Evolutionary conservation across 768 basidiomycete species (phyloP), one percentile per base, ranked within the genome.

Genomic region (Zangia roseola): DNA sequence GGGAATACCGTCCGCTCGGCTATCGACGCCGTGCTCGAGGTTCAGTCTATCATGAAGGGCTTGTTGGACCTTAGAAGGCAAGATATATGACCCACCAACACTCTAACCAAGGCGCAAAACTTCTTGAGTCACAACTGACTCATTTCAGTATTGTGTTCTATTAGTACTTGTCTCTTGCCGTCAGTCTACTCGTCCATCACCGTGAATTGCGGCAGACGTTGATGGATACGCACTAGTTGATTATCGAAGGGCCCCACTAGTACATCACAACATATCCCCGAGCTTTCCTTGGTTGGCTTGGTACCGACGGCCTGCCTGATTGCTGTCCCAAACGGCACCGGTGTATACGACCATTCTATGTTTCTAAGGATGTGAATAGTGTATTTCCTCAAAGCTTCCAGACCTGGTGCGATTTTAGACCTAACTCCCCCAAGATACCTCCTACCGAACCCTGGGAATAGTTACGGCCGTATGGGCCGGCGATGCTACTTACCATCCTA

Each of bases 41-140:
- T 92, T 10, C 91, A 92, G 60, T 71, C 81, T 13, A 73, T 91
- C 38, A 91, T 93, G 88, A 91, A 91, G 57, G 90, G 90, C 9
- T 64, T 91, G 46, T 70, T 92, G 38, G 90, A 91, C 64, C 74
- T 92, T 48, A 77, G 84, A 51, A 76, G 88, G 56, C 82, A 86
- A 58, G 88, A 91, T 54, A 72, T 82, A 53, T 91, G 62, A 68
- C 21, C 8, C 43, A 10, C 14, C 1, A 4, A 5, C 33, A 10
- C 19, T n/a, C n/a, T 17, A 8, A 17, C 12, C 13, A 28, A 7
- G 40, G 21, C 21, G 8, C 28, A 16, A 19, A 23, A 13, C 16
- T n/a, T 24, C 17, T 33, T 10, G 21, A 21, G 16, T 0, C 20
- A 25, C 20, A 31, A 10, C n/a, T 41, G 12, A 1, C 31, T 8